Evolutionary conservation across 768 basidiomycete genomes (phyloP), one percentile per base, ranked within the genome.

Genomic region (Kwoniella newhampshirensis): DNA sequence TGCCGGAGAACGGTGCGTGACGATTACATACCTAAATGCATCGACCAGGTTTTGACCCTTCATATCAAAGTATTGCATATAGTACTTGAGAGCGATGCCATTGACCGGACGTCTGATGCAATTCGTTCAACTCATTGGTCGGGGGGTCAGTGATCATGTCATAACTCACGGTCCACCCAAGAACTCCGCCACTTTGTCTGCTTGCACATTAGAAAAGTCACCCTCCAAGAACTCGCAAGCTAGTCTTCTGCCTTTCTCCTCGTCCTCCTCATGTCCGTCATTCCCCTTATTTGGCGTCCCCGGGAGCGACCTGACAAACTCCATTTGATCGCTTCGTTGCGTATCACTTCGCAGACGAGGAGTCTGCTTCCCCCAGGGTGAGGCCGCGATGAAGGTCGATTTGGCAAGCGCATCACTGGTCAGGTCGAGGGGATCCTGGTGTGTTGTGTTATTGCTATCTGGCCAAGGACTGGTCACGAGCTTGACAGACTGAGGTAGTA

Each of bases 141-240:
- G 7, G 32, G 13, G 32, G 6, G 32, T 6, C 6, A 32, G 32
- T 6, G 60, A 48, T 44, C 40, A 9, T 11, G 40, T 32, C 3
- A 15, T 7, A n/a, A 87, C 93, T 79, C 66, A 97, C 92, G 83
- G 79, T 73, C 90, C 87, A 66, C 96, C 96, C 37, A 99, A 81
- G 86, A 90, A 99, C 75, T 96, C 91, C 1, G 94, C 92, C 66
- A 97, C 90, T 79, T 93, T 94, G 68, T 93, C 91, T 70, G 86
- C 86, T 13, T 84, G 80, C 66, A 93, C 75, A 72, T 92, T 93
- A 15, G 81, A 81, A 64, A 87, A 87, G 67, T 98, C 91, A 66
- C 92, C 91, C 28, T 83, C 82, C 83, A 89, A 90, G 76, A 89
- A 93, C 53, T 85, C 83, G 32, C 80, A 77, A 0, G 93, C 92